Percentiles rank a stretch among this genome's conserved stretches.
Conservation (phyloP, 73 alveolate genomes). For the Durusdinium trenchii region DNA sequence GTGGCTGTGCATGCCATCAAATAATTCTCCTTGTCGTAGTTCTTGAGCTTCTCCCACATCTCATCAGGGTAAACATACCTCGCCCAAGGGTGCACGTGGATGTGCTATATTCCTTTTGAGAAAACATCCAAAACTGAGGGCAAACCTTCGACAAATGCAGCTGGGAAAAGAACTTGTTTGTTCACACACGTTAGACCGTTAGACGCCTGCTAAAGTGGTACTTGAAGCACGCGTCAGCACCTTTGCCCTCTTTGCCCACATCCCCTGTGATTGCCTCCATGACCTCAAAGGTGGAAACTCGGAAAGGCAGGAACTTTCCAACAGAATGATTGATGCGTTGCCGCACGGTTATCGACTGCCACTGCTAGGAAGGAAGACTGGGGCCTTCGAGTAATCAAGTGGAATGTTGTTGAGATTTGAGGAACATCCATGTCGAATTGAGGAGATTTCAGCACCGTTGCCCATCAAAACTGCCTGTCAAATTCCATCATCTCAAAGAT, state of each 20-base stretch:
- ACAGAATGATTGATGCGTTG: no score
- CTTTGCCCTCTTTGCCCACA: slow-evolving; percentile 13
- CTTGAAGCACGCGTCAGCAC: neutral
- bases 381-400: no score
- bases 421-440: no score
- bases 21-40: slow-evolving; percentile 50
- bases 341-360: no score
- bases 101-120: neutral
- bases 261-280: slow-evolving; percentile 22
- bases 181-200: neutral
- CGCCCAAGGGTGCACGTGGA: neutral
- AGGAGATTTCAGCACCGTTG: no score
- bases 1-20: slow-evolving; percentile 53
- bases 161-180: neutral
- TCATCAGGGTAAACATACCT: slow-evolving; percentile 31
- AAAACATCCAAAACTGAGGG: neutral
- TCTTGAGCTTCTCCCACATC: slow-evolving; percentile 27
- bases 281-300: neutral
- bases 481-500: no score
- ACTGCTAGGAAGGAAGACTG: no score
- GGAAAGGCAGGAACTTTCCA: no score
- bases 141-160: neutral
- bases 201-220: slow-evolving; percentile 34
- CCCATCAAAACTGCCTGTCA: no score
- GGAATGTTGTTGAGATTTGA: no score